phyloP scores from a whole-genome alignment of 2,329 filamentous ascomycete species.

The Aaosphaeria pasadenensis region DNA sequence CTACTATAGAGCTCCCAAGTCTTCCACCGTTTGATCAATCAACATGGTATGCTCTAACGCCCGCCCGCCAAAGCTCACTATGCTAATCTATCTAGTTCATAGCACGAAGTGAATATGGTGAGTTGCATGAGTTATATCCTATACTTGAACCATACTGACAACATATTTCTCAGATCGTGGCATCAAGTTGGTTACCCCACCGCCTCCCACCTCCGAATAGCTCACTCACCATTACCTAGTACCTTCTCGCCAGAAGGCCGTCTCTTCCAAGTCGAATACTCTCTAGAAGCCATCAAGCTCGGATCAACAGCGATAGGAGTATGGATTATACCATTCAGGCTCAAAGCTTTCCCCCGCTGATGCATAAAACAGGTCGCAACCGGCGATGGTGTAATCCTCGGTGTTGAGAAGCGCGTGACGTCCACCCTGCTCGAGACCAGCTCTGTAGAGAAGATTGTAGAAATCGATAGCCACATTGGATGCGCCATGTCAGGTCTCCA shows the following conservation, averaged over 20 bases:
- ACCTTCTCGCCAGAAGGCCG: slow-evolving; percentile 99
- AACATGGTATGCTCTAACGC: slow-evolving; percentile 29
- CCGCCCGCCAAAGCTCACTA: slow-evolving; percentile 25
- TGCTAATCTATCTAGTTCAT: slow-evolving; percentile 67
- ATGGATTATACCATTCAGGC: slow-evolving; percentile 26
- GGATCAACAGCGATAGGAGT: slow-evolving; percentile 96
- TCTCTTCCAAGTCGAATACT: slow-evolving; percentile 99
- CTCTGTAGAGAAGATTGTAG: slow-evolving; percentile 98
- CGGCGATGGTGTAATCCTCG: slow-evolving; percentile 89
- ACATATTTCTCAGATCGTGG: slow-evolving; percentile 70
- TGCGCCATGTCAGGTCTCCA: slow-evolving; percentile 98
- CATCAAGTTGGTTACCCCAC: slow-evolving; percentile 72
- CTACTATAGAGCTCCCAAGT: neutral
- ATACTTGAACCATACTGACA: slow-evolving; percentile 8
- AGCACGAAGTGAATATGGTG: slow-evolving; percentile 99
- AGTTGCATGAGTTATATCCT: slow-evolving; percentile 32
- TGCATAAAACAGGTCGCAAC: slow-evolving; percentile 66
- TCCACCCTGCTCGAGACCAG: slow-evolving; percentile 96
- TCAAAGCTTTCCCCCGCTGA: neutral
- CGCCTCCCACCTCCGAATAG: slow-evolving; percentile 3
- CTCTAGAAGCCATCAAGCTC: slow-evolving; percentile 99
- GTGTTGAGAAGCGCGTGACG: slow-evolving; percentile 98
- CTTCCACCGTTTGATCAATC: slow-evolving; percentile 3
- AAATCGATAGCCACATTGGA: slow-evolving; percentile 97
- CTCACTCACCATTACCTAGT: slow-evolving; percentile 49